Evolutionary conservation across 768 basidiomycete genomes (phyloP).

Genomic region (Serendipita sp.): DNA sequence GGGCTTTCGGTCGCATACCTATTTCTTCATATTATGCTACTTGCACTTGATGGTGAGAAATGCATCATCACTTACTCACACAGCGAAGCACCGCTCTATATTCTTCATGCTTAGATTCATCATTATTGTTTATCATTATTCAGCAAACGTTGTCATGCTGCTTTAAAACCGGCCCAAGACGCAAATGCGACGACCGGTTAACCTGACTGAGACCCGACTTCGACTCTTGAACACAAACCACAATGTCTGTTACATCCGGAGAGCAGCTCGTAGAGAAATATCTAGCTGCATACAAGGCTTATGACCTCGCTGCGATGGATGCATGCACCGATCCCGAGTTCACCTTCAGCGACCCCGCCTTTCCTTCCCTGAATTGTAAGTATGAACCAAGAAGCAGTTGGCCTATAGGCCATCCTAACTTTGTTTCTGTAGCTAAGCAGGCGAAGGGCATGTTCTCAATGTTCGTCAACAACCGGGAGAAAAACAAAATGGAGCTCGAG

Average conservation of each 20-base stretch:
- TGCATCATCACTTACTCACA: background rate
- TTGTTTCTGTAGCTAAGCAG: background rate
- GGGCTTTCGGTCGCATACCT: no score
- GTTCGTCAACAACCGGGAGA: background rate
- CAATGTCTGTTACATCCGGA: background rate
- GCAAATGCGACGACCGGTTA: background rate
- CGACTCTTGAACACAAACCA: background rate
- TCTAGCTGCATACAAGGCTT: background rate
- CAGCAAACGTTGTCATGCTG: background rate
- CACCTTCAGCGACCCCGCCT: background rate
- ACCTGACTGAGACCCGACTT: background rate
- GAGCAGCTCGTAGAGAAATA: background rate
- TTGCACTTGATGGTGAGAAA: no score
- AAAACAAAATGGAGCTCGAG: conserved; percentile 2
- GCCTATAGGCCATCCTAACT: background rate
- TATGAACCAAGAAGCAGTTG: background rate
- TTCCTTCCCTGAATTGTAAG: background rate
- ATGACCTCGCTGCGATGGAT: background rate
- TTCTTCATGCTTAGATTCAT: no score
- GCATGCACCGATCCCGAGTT: background rate
- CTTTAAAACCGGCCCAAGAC: background rate
- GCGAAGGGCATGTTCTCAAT: conserved; percentile 1
- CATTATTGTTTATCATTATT: no score
- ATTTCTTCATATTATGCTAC: no score
- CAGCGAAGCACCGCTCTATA: background rate